Conservation (phyloP, 23 red algal species). For the Gracilaria caudata region DNA sequence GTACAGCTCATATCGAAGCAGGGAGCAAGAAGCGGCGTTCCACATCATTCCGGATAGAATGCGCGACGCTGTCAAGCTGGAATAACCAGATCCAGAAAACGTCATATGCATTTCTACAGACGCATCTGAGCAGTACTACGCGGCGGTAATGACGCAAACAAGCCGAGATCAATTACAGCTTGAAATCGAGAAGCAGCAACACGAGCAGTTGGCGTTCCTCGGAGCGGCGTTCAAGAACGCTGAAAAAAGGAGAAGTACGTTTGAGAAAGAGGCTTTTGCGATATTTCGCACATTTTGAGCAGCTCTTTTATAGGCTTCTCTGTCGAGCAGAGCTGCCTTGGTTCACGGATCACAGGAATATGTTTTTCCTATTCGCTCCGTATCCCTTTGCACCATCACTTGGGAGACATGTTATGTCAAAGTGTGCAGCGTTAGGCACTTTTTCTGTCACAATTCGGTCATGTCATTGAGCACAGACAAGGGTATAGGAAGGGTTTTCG, state of each 20-base stretch:
- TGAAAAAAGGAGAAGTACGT: conserved; percentile 6
- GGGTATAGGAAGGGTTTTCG: conserved; percentile 7
- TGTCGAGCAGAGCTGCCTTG: background rate
- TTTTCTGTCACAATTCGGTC: conserved; percentile 9
- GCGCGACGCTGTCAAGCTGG: background rate
- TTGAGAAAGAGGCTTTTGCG: conserved; percentile 51
- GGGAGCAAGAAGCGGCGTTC: conserved; percentile 2
- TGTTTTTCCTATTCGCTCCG: conserved; percentile 53
- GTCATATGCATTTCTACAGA: conserved; percentile 62
- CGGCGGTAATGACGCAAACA: conserved; percentile 29
- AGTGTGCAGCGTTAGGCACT: conserved; percentile 53
- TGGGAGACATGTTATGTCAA: background rate
- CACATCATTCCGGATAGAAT: background rate
- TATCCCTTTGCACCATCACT: background rate
- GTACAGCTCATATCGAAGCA: background rate
- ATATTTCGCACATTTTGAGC: conserved; percentile 10
- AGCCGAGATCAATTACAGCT: background rate
- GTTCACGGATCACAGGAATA: conserved; percentile 53
- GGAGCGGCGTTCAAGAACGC: conserved; percentile 16
- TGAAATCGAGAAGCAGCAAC: background rate
- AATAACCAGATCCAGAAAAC: conserved; percentile 21
- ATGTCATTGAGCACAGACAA: conserved; percentile 38
- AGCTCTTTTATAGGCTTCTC: conserved; percentile 25
- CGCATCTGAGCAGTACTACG: conserved; percentile 13
- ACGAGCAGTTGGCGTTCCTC: conserved; percentile 38